These are phyloP conservation scores for Phytophthora megakarya DNA, from an alignment of 352 stramenopile species.

Conservation along the genomic window DNA sequence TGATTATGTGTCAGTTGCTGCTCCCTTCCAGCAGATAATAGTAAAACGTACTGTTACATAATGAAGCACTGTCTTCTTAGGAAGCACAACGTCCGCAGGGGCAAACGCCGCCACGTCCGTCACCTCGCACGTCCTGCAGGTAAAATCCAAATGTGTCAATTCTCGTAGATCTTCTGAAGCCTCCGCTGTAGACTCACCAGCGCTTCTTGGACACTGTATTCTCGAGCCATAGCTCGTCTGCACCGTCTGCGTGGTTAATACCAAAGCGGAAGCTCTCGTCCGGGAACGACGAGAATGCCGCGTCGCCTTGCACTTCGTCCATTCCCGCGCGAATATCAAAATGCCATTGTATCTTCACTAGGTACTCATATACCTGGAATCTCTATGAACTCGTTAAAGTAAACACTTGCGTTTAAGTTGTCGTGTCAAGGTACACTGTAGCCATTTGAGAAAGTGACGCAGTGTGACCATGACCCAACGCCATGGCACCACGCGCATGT, in stretches of 20 bases:
- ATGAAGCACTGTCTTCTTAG: conserved; percentile 27
- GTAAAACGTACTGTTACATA: conserved; percentile 26
- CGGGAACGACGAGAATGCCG: conserved; percentile 27
- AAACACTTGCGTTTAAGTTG: conserved; percentile 3
- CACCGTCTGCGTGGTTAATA: background rate
- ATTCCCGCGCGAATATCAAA: conserved; percentile 20
- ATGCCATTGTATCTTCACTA: conserved; percentile 5
- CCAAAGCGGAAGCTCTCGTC: conserved; percentile 33
- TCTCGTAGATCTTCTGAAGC: background rate
- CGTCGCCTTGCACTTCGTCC: conserved; percentile 24
- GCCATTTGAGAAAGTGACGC: conserved; percentile 24
- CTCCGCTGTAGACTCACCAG: conserved; percentile 16
- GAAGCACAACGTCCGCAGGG: conserved; percentile 20
- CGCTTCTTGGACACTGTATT: conserved; percentile 21
- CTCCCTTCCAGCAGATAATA: background rate
- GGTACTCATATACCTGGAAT: background rate
- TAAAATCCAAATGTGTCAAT: background rate
- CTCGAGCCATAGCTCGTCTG: conserved; percentile 26
- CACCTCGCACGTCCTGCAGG: conserved; percentile 24
- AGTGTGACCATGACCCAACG: conserved; percentile 31
- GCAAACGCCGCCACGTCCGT: conserved; percentile 20
- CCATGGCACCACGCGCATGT: conserved; percentile 53
- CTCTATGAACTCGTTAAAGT: background rate
- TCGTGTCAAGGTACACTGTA: too few species aligned
- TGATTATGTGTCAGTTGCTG: background rate